Evolutionary conservation across 2,329 filamentous ascomycete species (phyloP), one percentile per base, ranked within the genome.

Genomic region (Magnaporthales sp.): DNA sequence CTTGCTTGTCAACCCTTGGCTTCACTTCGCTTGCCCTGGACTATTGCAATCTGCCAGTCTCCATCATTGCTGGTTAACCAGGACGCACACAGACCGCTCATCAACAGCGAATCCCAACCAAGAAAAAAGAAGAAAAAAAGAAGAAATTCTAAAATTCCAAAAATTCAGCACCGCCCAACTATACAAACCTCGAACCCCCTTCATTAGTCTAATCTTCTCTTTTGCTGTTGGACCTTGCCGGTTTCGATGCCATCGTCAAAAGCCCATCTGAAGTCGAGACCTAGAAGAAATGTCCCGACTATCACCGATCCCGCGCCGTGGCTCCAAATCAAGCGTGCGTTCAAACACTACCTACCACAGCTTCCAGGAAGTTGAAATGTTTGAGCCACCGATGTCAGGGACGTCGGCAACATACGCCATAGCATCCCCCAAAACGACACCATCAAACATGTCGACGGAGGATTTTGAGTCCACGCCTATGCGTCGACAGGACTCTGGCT

Each of bases 401-500:
- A 68, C 6, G 60, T 71, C 51, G 67, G 67, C 51, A 66, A 66
- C 9, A 65, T 70, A 31, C 68, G 58, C 10, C 58, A 31, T 63
- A 27, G 46, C 38, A n/a, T 24, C 54, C 31, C 26, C 58, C 60
- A 30, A n/a, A 19, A 9, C 32, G 9, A 27, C 62, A 19, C 24
- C 62, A 15, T 26, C 62, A 15, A 9, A 5, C 62, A 63, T 29
- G 66, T 68, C 38, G 15, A 66, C 66, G 26, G 72, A 74, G 26
- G 72, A 72, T n/a, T 74, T 74, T 22, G 64, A 65, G 54, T 73
- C 77, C 0, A 70, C 73, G 63, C 77, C 77, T 66, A 85, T 86
- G 78, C 79, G 80, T 64, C 80, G 85, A 15, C 83, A 86, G 68
- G 84, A 87, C 72, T 87, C 85, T 0, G 85, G 85, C 38, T 87